A percentile compares a stretch with the other conserved stretches of the same genome.
Conservation (phyloP, 331 rosid genomes). For the Ulmus americana region DNA sequence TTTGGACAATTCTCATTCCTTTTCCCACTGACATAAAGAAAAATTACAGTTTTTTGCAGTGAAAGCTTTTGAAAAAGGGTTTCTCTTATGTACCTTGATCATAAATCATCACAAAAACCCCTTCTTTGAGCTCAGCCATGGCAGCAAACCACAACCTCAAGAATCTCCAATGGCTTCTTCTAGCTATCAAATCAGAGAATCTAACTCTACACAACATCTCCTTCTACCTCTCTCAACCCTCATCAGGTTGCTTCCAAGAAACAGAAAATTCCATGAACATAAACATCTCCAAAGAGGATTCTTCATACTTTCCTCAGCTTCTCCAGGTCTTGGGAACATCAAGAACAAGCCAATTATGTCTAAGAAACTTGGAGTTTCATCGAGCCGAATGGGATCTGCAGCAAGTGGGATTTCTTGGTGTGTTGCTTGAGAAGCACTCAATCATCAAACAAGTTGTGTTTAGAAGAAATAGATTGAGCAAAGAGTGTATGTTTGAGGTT, state of each 20-base stretch:
- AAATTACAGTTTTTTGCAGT: neutral
- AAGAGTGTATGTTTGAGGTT: slow-evolving; percentile 42
- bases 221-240: slow-evolving; percentile 71
- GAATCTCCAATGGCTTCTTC: slow-evolving; percentile 55
- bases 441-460: slow-evolving; percentile 47
- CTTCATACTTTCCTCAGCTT: slow-evolving; percentile 42
- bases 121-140: slow-evolving; percentile 33
- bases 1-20: slow-evolving; percentile 25
- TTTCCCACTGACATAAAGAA: neutral
- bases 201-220: slow-evolving; percentile 57
- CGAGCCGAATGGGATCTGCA: slow-evolving; percentile 53
- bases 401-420: slow-evolving; percentile 37
- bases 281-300: slow-evolving; percentile 48
- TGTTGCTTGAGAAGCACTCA: slow-evolving; percentile 38
- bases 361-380: slow-evolving; percentile 79
- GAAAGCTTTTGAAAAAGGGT: neutral
- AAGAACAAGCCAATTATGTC: slow-evolving; percentile 29
- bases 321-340: slow-evolving; percentile 41
- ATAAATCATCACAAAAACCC: too few relatives aligned
- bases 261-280: slow-evolving; percentile 71
- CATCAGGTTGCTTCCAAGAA: slow-evolving; percentile 62
- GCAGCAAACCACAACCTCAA: slow-evolving; percentile 50
- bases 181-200: slow-evolving; percentile 42
- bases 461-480: slow-evolving; percentile 50
- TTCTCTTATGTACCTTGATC: neutral